Percentiles rank a stretch among this genome's conserved stretches.
phyloP scores from a whole-genome alignment of 177 flowering plant species.

The Telopea speciosissima region DNA sequence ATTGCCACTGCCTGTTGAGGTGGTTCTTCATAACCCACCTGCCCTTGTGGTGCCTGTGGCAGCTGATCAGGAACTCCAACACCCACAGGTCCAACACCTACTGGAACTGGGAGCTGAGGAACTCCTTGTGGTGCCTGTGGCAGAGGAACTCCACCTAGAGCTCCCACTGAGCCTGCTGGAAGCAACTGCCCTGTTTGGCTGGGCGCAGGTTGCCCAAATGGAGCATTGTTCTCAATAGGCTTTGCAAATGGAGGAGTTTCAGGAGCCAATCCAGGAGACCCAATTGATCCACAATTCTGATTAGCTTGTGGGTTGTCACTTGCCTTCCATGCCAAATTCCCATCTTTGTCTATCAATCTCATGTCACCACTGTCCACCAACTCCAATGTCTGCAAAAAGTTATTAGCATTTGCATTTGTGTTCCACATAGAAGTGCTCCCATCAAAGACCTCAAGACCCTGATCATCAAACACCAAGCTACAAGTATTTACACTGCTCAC shows the following conservation, averaged over 20 bases:
- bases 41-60: slow-evolving; percentile 8
- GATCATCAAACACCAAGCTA: slow-evolving; percentile 29
- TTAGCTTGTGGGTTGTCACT: slow-evolving; percentile 29
- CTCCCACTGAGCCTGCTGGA: slow-evolving; percentile 1
- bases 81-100: too few relatives aligned
- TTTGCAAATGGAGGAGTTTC: slow-evolving; percentile 32
- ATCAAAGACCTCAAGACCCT: slow-evolving; percentile 43
- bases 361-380: slow-evolving; percentile 38
- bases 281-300: slow-evolving; percentile 36
- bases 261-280: slow-evolving; percentile 26
- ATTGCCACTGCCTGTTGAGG: not conserved
- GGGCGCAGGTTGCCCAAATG: slow-evolving; percentile 23
- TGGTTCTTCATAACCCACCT: too few relatives aligned
- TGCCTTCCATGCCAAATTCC: slow-evolving; percentile 33
- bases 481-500: slow-evolving; percentile 34
- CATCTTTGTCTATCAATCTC: slow-evolving; percentile 32
- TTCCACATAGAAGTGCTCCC: slow-evolving; percentile 39
- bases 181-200: slow-evolving; percentile 7
- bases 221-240: slow-evolving; percentile 17
- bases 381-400: slow-evolving; percentile 23
- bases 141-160: slow-evolving; percentile 16
- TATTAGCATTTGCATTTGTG: slow-evolving; percentile 23
- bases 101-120: slow-evolving; percentile 1
- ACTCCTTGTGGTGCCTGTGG: slow-evolving; percentile 6
- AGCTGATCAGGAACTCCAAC: slow-evolving; percentile 13